phyloP scores from a whole-genome alignment of 129 eudicot genomes.

The Centella asiatica region DNA sequence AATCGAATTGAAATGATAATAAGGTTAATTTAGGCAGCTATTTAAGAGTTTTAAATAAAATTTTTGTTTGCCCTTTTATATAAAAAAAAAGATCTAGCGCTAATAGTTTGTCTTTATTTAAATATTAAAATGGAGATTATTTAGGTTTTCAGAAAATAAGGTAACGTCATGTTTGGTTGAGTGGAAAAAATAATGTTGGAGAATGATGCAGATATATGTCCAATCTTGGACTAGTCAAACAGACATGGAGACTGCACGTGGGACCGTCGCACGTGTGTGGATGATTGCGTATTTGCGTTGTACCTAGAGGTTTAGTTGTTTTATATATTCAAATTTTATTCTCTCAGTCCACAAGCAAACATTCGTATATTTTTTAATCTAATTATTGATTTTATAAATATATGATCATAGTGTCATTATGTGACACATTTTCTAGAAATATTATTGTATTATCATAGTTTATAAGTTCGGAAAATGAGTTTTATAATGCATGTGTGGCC shows the following conservation, averaged over 20 bases:
- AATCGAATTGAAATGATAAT: too few species aligned
- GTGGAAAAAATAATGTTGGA: constrained; percentile 22
- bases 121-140: too few species aligned
- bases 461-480: neutral
- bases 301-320: neutral
- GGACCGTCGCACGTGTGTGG: constrained; percentile 41
- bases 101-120: too few species aligned
- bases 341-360: constrained; percentile 9
- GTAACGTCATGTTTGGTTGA: constrained; percentile 6
- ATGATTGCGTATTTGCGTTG: constrained; percentile 15
- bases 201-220: constrained; percentile 33
- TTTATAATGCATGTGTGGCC: too few species aligned
- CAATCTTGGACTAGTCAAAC: constrained; percentile 37
- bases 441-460: neutral
- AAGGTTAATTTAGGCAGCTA: too few species aligned
- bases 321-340: neutral
- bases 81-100: too few species aligned
- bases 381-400: too few species aligned
- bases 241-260: constrained; percentile 37
- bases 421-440: neutral
- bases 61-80: too few species aligned
- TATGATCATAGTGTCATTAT: constrained; percentile 8
- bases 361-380: neutral
- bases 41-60: too few species aligned
- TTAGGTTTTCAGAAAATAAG: neutral